Conservation (phyloP, 257 asterid species). For the Ajuga chamaepitys region DNA sequence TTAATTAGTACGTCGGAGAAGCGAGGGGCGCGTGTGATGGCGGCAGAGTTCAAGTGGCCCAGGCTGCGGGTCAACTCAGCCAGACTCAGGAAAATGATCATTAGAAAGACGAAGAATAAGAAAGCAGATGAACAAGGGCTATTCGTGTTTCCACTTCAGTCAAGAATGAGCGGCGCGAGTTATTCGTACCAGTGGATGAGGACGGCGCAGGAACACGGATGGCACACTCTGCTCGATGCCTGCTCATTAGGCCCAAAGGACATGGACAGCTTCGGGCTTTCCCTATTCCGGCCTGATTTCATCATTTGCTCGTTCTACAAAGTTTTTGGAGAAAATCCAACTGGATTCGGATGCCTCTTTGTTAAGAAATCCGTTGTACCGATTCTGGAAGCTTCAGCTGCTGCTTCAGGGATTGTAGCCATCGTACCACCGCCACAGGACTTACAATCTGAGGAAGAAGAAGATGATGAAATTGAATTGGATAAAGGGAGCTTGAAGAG, state of each 20-base stretch:
- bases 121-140: slow-evolving; percentile 47
- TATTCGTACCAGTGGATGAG: slow-evolving; percentile 95
- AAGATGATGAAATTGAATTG: not conserved
- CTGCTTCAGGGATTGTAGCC: slow-evolving; percentile 56
- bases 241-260: slow-evolving; percentile 87
- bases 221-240: slow-evolving; percentile 92
- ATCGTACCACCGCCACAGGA: slow-evolving; percentile 43
- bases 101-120: slow-evolving; percentile 27
- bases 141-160: slow-evolving; percentile 84
- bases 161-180: slow-evolving; percentile 72
- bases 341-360: slow-evolving; percentile 89
- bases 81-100: slow-evolving; percentile 45
- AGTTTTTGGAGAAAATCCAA: slow-evolving; percentile 80
- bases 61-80: slow-evolving; percentile 54
- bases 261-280: slow-evolving; percentile 80
- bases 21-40: slow-evolving; percentile 55
- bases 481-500: not conserved
- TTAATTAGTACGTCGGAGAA: slow-evolving; percentile 51
- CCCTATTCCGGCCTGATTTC: slow-evolving; percentile 76
- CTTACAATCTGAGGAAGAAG: not conserved
- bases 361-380: slow-evolving; percentile 58
- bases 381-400: slow-evolving; percentile 44
- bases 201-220: slow-evolving; percentile 73
- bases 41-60: slow-evolving; percentile 95
- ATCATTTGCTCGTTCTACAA: slow-evolving; percentile 82